Evolutionary conservation across 768 basidiomycete genomes (phyloP).

Genomic region (Chalciporus chontae): DNA sequence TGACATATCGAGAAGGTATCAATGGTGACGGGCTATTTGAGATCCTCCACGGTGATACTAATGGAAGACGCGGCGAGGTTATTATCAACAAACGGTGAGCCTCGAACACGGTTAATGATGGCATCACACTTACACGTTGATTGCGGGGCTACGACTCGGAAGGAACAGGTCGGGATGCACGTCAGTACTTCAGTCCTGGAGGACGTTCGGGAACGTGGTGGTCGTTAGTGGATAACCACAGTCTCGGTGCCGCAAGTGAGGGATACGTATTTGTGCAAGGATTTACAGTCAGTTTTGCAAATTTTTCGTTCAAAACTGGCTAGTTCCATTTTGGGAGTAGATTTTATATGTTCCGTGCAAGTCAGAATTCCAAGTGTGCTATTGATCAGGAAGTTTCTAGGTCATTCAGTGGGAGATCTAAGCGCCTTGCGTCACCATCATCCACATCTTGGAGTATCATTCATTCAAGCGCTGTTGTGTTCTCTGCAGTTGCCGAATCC

Average conservation of each 20-base stretch:
- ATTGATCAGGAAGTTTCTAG: background rate
- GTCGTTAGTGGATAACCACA: too few species aligned
- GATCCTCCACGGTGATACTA: background rate
- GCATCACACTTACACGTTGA: background rate
- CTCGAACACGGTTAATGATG: background rate
- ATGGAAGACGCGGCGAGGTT: too few species aligned
- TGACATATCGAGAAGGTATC: constrained; percentile 24
- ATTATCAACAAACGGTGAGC: too few species aligned
- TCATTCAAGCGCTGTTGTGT: constrained; percentile 18
- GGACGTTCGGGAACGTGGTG: background rate
- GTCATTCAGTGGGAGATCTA: background rate
- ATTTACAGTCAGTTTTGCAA: background rate
- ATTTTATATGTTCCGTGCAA: background rate
- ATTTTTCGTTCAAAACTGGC: background rate
- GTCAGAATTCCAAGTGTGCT: background rate
- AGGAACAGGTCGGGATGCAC: background rate
- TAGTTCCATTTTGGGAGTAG: background rate
- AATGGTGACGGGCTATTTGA: background rate
- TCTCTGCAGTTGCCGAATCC: too few species aligned
- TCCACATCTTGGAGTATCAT: background rate
- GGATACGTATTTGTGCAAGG: background rate
- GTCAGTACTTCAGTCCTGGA: background rate
- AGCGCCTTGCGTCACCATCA: background rate
- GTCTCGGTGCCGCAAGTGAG: too few species aligned
- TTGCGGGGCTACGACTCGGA: background rate